Conservation (phyloP, 1,284 basidiomycete species). For the Boletus semigastroideus region DNA sequence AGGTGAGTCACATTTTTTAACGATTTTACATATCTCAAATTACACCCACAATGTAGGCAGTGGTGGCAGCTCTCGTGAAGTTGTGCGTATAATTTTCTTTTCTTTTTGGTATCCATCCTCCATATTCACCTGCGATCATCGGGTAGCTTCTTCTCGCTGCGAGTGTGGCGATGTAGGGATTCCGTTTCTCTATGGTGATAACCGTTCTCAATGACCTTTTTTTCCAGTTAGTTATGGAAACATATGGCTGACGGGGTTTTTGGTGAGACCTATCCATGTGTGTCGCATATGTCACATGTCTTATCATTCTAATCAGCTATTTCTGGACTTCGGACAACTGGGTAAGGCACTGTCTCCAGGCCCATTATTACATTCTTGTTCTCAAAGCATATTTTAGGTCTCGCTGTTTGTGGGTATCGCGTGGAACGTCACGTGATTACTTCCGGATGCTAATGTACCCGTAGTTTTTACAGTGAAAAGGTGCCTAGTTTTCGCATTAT, state of each 20-base stretch:
- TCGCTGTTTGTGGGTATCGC: slow-evolving; percentile 18
- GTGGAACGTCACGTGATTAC: background rate
- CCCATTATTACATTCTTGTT: background rate
- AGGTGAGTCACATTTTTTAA: slow-evolving; percentile 41
- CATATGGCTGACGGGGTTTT: slow-evolving; percentile 47
- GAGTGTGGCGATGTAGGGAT: slow-evolving; percentile 68
- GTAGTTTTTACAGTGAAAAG: slow-evolving; percentile 47
- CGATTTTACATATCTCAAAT: slow-evolving; percentile 5
- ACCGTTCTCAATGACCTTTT: background rate
- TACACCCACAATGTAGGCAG: slow-evolving; percentile 40
- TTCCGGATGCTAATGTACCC: slow-evolving; percentile 1
- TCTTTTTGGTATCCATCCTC: background rate
- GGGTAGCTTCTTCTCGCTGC: slow-evolving; percentile 56
- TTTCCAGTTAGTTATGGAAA: slow-evolving; percentile 60
- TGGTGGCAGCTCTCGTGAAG: slow-evolving; percentile 61
- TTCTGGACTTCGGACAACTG: slow-evolving; percentile 49
- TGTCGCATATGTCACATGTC: background rate
- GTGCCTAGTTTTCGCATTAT: slow-evolving; percentile 31
- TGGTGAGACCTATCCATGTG: slow-evolving; percentile 39
- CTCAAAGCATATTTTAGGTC: slow-evolving; percentile 4
- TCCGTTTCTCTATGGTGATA: background rate
- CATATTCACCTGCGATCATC: background rate
- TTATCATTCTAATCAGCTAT: slow-evolving; percentile 36
- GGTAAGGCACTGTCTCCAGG: slow-evolving; percentile 32
- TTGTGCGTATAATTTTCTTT: slow-evolving; percentile 40